Conservation (phyloP, 176 grass and related monocot genomes). For the Oryza glumipatula region DNA sequence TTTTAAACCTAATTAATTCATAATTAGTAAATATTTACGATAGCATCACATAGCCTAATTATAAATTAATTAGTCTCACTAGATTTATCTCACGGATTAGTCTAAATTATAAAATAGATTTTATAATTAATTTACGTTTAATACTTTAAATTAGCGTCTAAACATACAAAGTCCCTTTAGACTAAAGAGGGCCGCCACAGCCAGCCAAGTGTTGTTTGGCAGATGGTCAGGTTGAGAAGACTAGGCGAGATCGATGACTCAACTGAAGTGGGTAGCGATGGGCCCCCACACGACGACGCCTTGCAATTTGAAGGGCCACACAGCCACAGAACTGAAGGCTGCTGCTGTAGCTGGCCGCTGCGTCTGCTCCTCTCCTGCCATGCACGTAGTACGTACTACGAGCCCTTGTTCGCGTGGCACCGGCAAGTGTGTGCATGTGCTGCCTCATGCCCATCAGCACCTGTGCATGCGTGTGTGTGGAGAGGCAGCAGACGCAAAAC, state of each 20-base stretch:
- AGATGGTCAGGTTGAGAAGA: constrained; percentile 51
- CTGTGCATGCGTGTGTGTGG: not conserved
- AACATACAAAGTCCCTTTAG: no score
- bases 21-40: no score
- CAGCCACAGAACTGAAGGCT: not conserved
- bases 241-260: constrained; percentile 55
- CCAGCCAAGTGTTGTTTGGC: constrained; percentile 3
- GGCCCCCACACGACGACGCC: not conserved
- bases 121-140: no score
- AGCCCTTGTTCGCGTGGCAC: constrained; percentile 18
- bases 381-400: constrained; percentile 41
- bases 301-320: constrained; percentile 15
- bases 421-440: constrained; percentile 21
- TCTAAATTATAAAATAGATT: no score
- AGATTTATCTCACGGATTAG: no score
- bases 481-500: not conserved
- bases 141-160: no score
- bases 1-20: no score
- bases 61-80: no score
- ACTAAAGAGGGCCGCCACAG: not conserved
- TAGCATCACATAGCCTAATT: no score
- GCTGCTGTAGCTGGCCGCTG: constrained; percentile 15
- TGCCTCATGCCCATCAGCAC: not conserved
- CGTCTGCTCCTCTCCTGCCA: not conserved
- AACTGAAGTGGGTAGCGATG: constrained; percentile 54